phyloP scores from a whole-genome alignment of 1,284 basidiomycete species.

The Veloboletus limbatus region DNA sequence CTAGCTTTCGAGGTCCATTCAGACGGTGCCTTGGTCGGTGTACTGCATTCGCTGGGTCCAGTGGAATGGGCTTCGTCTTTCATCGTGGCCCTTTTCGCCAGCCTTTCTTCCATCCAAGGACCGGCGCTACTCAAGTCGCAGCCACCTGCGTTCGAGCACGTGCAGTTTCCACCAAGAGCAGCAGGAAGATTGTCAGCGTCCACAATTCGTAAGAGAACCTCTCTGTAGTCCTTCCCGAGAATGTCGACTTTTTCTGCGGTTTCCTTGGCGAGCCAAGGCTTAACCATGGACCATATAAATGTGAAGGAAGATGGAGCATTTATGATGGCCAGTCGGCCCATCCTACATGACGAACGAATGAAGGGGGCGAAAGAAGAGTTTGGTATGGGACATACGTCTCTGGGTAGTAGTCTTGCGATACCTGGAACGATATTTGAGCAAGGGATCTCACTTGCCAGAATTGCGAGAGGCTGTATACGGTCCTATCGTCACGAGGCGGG shows the following conservation, averaged over 20 bases:
- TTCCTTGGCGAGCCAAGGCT: constrained; percentile 69
- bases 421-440: constrained; percentile 57
- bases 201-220: constrained; percentile 52
- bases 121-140: constrained; percentile 62
- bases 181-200: constrained; percentile 51
- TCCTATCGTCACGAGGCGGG: not conserved
- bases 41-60: constrained; percentile 2
- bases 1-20: constrained; percentile 10
- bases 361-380: not conserved
- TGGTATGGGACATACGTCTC: constrained; percentile 52
- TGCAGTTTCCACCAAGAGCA: constrained; percentile 49
- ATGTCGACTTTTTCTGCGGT: constrained; percentile 65
- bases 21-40: constrained; percentile 2
- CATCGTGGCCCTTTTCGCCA: constrained; percentile 34
- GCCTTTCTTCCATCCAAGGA: constrained; percentile 64
- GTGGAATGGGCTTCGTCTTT: not conserved
- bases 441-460: constrained; percentile 74
- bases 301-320: constrained; percentile 72
- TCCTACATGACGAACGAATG: constrained; percentile 37
- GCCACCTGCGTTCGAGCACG: constrained; percentile 51
- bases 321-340: constrained; percentile 66
- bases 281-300: constrained; percentile 64
- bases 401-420: constrained; percentile 74
- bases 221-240: constrained; percentile 55
- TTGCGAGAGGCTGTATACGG: constrained; percentile 48